These are phyloP conservation scores for Plenodomus tracheiphilus DNA, from an alignment of 2,329 filamentous ascomycete genomes.

Conservation along the genomic window DNA sequence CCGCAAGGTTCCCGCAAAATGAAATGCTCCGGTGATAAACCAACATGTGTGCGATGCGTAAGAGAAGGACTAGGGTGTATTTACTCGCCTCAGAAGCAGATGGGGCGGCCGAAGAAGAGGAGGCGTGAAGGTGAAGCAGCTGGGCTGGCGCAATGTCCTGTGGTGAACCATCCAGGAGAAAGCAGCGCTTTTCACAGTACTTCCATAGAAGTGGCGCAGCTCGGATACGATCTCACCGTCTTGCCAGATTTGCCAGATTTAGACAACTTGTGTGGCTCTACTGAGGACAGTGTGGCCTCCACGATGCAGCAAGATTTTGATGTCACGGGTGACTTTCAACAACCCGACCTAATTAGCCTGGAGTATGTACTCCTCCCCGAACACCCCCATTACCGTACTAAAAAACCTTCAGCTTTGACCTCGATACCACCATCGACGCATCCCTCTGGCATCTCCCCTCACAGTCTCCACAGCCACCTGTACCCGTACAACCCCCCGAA, in stretches of 20 bases:
- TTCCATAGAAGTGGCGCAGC: conserved; percentile 6
- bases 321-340: neutral
- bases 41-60: conserved; percentile 48
- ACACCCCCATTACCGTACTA: neutral
- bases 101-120: conserved; percentile 57
- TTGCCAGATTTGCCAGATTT: conserved; percentile 11
- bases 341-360: neutral
- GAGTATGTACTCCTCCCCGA: conserved; percentile 10
- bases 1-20: conserved; percentile 51
- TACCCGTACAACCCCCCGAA: neutral
- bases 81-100: conserved; percentile 54
- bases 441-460: conserved; percentile 27
- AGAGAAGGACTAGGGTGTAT: conserved; percentile 48
- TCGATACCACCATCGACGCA: conserved; percentile 27
- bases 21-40: conserved; percentile 52
- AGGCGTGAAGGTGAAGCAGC: conserved; percentile 33
- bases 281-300: neutral
- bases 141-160: neutral
- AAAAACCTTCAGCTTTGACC: conserved; percentile 10
- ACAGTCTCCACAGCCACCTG: conserved; percentile 1
- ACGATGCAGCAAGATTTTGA: too few species aligned
- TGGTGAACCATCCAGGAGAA: conserved; percentile 6
- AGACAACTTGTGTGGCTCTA: neutral
- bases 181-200: conserved; percentile 2
- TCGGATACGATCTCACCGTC: conserved; percentile 17